Evolutionary conservation across 495 filamentous ascomycete genomes (phyloP), one percentile per base, ranked within the genome.

Genomic region (Podospora pseudopauciseta): DNA sequence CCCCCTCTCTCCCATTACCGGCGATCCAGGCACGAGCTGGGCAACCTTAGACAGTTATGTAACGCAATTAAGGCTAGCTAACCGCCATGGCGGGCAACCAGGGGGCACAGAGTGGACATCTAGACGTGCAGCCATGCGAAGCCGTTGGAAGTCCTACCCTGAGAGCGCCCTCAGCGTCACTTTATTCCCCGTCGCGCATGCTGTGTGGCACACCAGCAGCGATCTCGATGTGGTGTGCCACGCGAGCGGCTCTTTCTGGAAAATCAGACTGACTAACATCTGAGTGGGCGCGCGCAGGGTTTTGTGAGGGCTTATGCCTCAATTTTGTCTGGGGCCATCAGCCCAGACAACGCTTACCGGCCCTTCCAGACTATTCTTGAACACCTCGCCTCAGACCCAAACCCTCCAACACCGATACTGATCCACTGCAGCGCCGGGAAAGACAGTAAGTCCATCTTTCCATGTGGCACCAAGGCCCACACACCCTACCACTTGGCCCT

Each of bases 231-330:
- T 49, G 39, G 7, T 49, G 39, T 11, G 39, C 39, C 15, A 49
- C 39, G 39, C 39, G 39, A 23, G 23, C 23, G 23, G 23, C 23
- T 23, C 23, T 23, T 23, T 23, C 23, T 23, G 23, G 23, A 23
- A 23, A 23, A 2, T 23, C 23, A 23, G 59, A n/a, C 19, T 13
- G 30, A n/a, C 61, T 63, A 7, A 49, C n/a, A 63, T 63, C 30
- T n/a, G 30, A 5, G 7, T n/a, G 18, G 39, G 9, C 39, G 15
- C 39, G 15, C 32, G n/a, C 72, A 79, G 64, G 86, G 84, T 6
- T 88, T 87, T 63, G 78, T 85, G 19, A 77, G 76, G 61, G 86
- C 86, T 62, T 90, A 89, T 69, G 65, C 64, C 39, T 79, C 79
- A 23, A 86, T 88, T 57, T 76, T 88, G 7, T 71, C 63, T 18